phyloP scores from a whole-genome alignment of 495 filamentous ascomycete genomes.

The Penicillium subrubescens region DNA sequence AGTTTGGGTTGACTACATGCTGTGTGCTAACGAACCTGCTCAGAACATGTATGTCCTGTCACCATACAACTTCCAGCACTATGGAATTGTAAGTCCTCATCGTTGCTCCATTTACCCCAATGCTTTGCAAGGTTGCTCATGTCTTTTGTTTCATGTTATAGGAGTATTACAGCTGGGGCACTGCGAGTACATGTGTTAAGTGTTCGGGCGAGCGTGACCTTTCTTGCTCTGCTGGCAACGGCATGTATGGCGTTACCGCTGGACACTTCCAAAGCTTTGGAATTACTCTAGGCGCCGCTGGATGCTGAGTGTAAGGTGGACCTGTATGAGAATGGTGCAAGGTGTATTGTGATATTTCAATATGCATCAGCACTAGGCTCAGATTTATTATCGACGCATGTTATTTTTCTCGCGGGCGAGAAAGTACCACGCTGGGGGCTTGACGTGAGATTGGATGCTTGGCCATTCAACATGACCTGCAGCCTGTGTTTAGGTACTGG shows the following conservation, averaged over 20 bases:
- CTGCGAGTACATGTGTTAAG: constrained; percentile 15
- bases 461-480: constrained; percentile 17
- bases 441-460: neutral
- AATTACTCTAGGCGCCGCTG: constrained; percentile 26
- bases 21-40: constrained; percentile 7
- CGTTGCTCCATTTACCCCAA: neutral
- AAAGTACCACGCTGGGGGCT: neutral
- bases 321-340: neutral
- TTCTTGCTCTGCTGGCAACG: constrained; percentile 38
- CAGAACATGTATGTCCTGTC: constrained; percentile 37
- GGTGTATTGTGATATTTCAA: neutral
- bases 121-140: neutral
- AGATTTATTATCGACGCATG: neutral
- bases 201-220: constrained; percentile 35
- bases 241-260: constrained; percentile 26
- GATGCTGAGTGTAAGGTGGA: constrained; percentile 17
- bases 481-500: neutral
- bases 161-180: constrained; percentile 39
- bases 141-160: neutral
- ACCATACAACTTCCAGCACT: constrained; percentile 33
- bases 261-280: constrained; percentile 40
- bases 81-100: constrained; percentile 31
- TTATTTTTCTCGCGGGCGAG: constrained; percentile 9
- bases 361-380: neutral
- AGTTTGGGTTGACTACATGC: neutral